Evolutionary conservation across 306 rosid genomes (phyloP).

Genomic region (Canavalia ensiformis): DNA sequence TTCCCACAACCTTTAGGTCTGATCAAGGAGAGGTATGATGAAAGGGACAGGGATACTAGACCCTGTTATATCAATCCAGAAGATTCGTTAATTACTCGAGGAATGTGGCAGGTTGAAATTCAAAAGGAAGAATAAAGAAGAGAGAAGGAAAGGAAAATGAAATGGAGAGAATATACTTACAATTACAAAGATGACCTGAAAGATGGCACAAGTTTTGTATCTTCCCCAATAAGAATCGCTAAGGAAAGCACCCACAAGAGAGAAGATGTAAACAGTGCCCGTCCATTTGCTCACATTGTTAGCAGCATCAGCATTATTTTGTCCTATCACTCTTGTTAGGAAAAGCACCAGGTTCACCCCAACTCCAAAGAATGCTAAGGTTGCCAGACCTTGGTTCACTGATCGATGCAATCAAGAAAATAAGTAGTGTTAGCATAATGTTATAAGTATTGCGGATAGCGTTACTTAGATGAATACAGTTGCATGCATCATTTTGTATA

Average conservation of each 20-base stretch:
- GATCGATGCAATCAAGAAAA: conserved; percentile 35
- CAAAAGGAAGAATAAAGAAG: not conserved
- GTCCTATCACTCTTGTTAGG: conserved; percentile 62
- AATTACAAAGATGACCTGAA: conserved; percentile 72
- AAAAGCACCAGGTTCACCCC: conserved; percentile 70
- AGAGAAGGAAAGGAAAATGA: conserved; percentile 4
- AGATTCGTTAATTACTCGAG: conserved; percentile 14
- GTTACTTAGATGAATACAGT: not conserved
- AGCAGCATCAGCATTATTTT: conserved; percentile 67
- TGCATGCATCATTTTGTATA: not conserved
- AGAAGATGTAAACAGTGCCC: conserved; percentile 65
- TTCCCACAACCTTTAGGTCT: conserved; percentile 89
- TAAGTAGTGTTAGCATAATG: conserved; percentile 25
- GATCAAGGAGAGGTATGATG: conserved; percentile 74
- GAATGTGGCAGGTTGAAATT: not conserved
- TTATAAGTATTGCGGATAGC: not conserved
- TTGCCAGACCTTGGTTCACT: conserved; percentile 71
- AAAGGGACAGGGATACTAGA: conserved; percentile 66
- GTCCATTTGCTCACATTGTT: conserved; percentile 68
- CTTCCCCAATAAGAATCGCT: conserved; percentile 76
- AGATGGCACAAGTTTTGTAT: conserved; percentile 63
- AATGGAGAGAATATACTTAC: conserved; percentile 58
- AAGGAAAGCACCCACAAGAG: conserved; percentile 67
- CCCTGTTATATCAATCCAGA: conserved; percentile 64
- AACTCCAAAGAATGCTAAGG: conserved; percentile 66